Conservation (phyloP, 768 basidiomycete species). For the Chalciporus piperatus region DNA sequence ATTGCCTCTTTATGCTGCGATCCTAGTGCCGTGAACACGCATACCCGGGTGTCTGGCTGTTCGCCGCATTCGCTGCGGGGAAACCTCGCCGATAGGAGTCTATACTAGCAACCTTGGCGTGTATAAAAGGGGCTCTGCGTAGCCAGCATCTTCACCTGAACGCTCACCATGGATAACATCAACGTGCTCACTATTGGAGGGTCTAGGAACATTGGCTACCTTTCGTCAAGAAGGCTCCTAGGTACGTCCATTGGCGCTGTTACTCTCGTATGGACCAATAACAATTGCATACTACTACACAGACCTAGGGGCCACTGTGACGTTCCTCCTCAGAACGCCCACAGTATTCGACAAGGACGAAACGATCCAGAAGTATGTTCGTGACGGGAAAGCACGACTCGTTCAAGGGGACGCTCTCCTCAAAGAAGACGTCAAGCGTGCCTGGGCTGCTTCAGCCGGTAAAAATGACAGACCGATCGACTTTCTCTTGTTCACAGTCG, state of each 20-base stretch:
- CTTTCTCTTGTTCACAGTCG: conserved; percentile 59
- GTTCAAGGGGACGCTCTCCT: conserved; percentile 61
- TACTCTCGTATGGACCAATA: background rate
- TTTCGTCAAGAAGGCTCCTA: conserved; percentile 45
- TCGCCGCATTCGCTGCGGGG: too few species aligned
- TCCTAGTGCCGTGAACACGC: too few species aligned
- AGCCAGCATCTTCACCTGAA: background rate
- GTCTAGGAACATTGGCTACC: conserved; percentile 56
- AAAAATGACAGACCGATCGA: conserved; percentile 40
- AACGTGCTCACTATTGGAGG: conserved; percentile 47
- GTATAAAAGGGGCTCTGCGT: conserved; percentile 5
- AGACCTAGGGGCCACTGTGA: conserved; percentile 60
- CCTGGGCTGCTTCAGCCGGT: conserved; percentile 43
- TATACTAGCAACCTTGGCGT: background rate
- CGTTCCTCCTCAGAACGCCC: conserved; percentile 57
- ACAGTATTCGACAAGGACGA: conserved; percentile 53
- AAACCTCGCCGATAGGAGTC: too few species aligned
- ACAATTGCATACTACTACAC: background rate
- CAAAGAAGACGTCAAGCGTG: conserved; percentile 47
- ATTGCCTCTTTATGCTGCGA: too few species aligned
- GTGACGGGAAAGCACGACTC: conserved; percentile 49
- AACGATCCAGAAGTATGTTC: conserved; percentile 49
- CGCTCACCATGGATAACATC: conserved; percentile 16
- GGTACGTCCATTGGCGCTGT: conserved; percentile 28
- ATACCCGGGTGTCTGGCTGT: too few species aligned